These are phyloP conservation scores for Zanthoxylum bungeanum DNA, from an alignment of 345 rosid species.

Conservation along the genomic window DNA sequence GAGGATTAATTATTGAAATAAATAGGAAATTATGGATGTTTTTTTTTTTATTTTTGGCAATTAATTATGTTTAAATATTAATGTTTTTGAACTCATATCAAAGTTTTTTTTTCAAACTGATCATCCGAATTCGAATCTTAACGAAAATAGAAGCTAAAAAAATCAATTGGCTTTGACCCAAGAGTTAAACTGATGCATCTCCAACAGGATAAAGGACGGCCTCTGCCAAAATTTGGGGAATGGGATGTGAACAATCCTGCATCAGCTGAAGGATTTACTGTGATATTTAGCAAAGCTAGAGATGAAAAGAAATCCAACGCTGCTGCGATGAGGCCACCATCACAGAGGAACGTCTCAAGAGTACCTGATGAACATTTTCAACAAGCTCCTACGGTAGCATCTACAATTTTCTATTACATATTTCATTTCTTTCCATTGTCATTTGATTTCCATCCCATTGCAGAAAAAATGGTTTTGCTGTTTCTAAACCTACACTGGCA, in stretches of 20 bases:
- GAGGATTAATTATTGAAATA: too few species aligned
- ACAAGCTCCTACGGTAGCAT: background rate
- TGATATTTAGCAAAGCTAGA: constrained; percentile 18
- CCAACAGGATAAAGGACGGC: constrained; percentile 16
- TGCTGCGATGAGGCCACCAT: background rate
- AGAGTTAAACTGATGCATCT: too few species aligned
- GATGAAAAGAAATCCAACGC: constrained; percentile 19
- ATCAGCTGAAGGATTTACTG: constrained; percentile 21
- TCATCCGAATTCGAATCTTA: too few species aligned
- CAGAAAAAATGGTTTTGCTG: constrained; percentile 25
- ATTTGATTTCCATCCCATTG: too few species aligned
- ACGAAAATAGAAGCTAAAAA: too few species aligned
- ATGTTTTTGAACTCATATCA: too few species aligned
- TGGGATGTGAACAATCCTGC: constrained; percentile 26
- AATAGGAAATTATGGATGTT: too few species aligned
- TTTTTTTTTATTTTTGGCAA: too few species aligned
- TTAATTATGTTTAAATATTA: too few species aligned
- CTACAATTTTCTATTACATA: background rate
- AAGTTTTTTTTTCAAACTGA: too few species aligned
- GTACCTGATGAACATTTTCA: background rate
- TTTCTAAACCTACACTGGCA: background rate
- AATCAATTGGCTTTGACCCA: too few species aligned
- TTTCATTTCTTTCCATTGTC: background rate
- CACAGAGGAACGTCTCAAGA: background rate
- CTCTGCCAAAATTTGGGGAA: constrained; percentile 22